Evolutionary conservation across 768 basidiomycete genomes (phyloP).

Genomic region (Tricholoma flavovirens): DNA sequence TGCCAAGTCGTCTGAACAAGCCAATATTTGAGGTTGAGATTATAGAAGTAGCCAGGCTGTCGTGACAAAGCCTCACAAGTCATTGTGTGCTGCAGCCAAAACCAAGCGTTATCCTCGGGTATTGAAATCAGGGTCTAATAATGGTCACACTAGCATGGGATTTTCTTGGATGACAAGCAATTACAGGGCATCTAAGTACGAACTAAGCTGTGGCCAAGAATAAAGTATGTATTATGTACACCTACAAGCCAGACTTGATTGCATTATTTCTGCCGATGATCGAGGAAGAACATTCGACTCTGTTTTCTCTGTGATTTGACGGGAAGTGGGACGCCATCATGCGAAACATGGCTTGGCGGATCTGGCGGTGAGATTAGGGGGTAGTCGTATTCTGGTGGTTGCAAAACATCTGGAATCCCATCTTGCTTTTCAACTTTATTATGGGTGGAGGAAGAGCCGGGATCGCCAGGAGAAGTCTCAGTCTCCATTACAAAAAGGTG

Average conservation of each 20-base stretch:
- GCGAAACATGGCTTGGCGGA: not conserved
- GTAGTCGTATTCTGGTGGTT: not conserved
- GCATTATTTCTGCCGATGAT: not conserved
- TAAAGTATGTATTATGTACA: not conserved
- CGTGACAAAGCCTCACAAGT: too few relatives aligned
- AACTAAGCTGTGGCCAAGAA: not conserved
- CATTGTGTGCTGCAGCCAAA: too few relatives aligned
- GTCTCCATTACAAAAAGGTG: not conserved
- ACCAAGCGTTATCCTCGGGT: too few relatives aligned
- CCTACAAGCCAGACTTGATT: not conserved
- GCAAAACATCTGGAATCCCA: not conserved
- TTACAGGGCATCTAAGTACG: too few relatives aligned
- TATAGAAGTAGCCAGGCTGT: too few relatives aligned
- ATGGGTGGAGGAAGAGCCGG: not conserved
- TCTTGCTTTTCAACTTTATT: not conserved
- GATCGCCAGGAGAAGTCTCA: not conserved
- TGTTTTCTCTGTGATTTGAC: constrained; percentile 22
- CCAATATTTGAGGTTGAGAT: too few relatives aligned
- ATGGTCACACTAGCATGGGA: too few relatives aligned
- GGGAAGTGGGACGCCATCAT: constrained; percentile 16
- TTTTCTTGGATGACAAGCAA: too few relatives aligned
- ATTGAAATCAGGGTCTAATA: too few relatives aligned
- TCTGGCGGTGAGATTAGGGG: not conserved
- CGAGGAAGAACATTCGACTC: constrained; percentile 1
- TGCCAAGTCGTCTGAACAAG: too few relatives aligned